phyloP scores from a whole-genome alignment of 2,329 filamentous ascomycete genomes.

The Macrophomina tecta region DNA sequence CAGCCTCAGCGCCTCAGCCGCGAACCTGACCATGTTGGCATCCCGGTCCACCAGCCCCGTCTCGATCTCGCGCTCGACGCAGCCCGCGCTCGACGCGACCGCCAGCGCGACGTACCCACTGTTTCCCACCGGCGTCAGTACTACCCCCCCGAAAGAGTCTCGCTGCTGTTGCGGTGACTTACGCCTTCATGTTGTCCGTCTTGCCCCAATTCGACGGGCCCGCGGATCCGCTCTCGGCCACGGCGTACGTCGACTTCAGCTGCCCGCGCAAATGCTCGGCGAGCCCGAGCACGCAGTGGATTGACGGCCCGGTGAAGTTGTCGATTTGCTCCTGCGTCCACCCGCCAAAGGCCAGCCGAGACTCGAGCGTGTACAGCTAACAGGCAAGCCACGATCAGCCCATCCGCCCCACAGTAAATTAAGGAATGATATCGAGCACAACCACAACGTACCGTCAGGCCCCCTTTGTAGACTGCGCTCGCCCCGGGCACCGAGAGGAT shows the following conservation, averaged over 20 bases:
- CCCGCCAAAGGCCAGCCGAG: slow-evolving; percentile 63
- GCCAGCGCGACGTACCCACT: slow-evolving; percentile 69
- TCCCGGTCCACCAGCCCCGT: slow-evolving; percentile 63
- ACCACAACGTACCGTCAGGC: slow-evolving; percentile 36
- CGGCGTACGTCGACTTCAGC: slow-evolving; percentile 62
- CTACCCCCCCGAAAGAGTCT: not conserved
- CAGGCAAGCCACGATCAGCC: not conserved
- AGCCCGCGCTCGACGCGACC: slow-evolving; percentile 59
- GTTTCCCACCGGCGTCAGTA: not conserved
- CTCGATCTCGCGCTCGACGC: slow-evolving; percentile 60
- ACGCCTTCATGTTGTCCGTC: slow-evolving; percentile 63
- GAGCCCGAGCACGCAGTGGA: slow-evolving; percentile 61
- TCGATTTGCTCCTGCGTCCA: slow-evolving; percentile 63
- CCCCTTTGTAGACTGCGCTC: slow-evolving; percentile 65
- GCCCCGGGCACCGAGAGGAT: slow-evolving; percentile 66
- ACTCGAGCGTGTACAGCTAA: slow-evolving; percentile 63
- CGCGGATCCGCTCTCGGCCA: slow-evolving; percentile 67
- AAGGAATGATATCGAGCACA: not conserved
- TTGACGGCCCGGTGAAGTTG: slow-evolving; percentile 64
- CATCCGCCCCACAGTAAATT: slow-evolving; percentile 8
- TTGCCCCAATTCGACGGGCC: slow-evolving; percentile 63
- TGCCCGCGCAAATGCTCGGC: slow-evolving; percentile 62
- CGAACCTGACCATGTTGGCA: slow-evolving; percentile 69
- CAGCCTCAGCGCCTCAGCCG: slow-evolving; percentile 61
- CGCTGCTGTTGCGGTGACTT: slow-evolving; percentile 16